Conservation (phyloP, 2,329 filamentous ascomycete genomes). For the Tolypocladium inflatum region DNA sequence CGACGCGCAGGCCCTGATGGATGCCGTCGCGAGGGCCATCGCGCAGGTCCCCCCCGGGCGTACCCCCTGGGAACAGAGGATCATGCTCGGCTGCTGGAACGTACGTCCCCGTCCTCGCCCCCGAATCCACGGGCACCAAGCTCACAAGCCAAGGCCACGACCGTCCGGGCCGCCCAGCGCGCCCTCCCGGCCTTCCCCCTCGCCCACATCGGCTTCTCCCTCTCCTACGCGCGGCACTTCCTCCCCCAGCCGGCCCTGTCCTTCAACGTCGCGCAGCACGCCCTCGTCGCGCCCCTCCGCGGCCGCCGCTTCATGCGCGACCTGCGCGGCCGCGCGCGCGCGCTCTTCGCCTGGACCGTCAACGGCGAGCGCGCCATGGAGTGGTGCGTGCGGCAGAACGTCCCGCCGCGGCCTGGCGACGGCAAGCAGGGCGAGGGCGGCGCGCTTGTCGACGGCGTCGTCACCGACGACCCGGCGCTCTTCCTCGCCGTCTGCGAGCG, state of each 20-base stretch:
- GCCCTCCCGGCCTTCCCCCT: conserved; percentile 55
- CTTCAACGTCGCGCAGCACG: conserved; percentile 67
- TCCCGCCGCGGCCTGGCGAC: neutral
- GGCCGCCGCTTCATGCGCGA: conserved; percentile 59
- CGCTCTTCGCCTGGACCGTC: conserved; percentile 77
- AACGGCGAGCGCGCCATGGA: conserved; percentile 73
- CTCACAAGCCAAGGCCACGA: conserved; percentile 44
- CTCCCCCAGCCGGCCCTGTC: conserved; percentile 54
- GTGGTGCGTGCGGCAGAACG: conserved; percentile 53
- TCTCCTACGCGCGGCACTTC: conserved; percentile 61
- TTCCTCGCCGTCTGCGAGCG: conserved; percentile 52
- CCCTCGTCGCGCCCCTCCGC: conserved; percentile 55
- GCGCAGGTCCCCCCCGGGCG: conserved; percentile 33
- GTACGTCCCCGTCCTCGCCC: conserved; percentile 27
- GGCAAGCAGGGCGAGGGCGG: neutral
- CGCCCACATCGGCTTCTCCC: conserved; percentile 59
- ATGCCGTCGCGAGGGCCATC: conserved; percentile 56
- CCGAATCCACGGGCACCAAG: neutral
- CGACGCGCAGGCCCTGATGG: conserved; percentile 60
- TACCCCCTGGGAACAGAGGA: conserved; percentile 59
- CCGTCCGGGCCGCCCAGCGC: conserved; percentile 52
- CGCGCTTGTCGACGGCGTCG: conserved; percentile 60
- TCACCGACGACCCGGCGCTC: conserved; percentile 71
- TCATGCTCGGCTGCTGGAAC: conserved; percentile 78
- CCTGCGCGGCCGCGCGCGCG: conserved; percentile 37